Evolutionary conservation across 2,329 filamentous ascomycete species (phyloP).

Genomic region (Periconia digitata): DNA sequence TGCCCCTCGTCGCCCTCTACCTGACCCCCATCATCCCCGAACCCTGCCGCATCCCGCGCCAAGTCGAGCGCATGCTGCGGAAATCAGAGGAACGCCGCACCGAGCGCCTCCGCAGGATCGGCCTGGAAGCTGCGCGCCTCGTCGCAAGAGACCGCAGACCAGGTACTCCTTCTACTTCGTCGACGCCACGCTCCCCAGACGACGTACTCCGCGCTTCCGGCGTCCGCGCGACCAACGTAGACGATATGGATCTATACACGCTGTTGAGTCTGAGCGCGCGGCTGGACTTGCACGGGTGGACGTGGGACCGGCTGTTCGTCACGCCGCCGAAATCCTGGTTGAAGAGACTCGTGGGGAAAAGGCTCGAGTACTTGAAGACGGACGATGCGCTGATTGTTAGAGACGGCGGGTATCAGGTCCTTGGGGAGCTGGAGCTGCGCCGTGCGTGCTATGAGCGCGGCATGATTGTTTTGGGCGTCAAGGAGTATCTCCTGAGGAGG

Average conservation of each 20-base stretch:
- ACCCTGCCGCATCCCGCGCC: constrained; percentile 79
- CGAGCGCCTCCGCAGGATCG: constrained; percentile 18
- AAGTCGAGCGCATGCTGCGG: constrained; percentile 62
- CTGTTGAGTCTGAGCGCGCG: constrained; percentile 21
- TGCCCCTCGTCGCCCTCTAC: constrained; percentile 74
- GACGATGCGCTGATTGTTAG: constrained; percentile 71
- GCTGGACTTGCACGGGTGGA: constrained; percentile 24
- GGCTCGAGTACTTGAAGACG: constrained; percentile 64
- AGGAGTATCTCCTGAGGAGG: constrained; percentile 30
- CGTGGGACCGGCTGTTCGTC: constrained; percentile 47
- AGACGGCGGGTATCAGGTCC: constrained; percentile 60
- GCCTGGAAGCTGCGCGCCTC: constrained; percentile 19
- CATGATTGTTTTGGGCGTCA: constrained; percentile 27
- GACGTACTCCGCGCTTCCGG: too few relatives aligned
- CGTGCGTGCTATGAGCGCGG: constrained; percentile 67
- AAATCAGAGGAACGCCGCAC: constrained; percentile 50
- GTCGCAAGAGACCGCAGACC: constrained; percentile 13
- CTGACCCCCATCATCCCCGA: constrained; percentile 74
- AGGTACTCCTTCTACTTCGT: neutral
- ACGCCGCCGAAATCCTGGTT: constrained; percentile 54
- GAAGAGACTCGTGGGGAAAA: constrained; percentile 53
- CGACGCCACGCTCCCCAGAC: neutral
- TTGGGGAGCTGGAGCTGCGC: constrained; percentile 66
- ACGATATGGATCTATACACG: constrained; percentile 15
- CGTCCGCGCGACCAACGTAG: constrained; percentile 8